Evolutionary conservation across 2,329 filamentous ascomycete species (phyloP).

Genomic region (Xylariaceae sp.): DNA sequence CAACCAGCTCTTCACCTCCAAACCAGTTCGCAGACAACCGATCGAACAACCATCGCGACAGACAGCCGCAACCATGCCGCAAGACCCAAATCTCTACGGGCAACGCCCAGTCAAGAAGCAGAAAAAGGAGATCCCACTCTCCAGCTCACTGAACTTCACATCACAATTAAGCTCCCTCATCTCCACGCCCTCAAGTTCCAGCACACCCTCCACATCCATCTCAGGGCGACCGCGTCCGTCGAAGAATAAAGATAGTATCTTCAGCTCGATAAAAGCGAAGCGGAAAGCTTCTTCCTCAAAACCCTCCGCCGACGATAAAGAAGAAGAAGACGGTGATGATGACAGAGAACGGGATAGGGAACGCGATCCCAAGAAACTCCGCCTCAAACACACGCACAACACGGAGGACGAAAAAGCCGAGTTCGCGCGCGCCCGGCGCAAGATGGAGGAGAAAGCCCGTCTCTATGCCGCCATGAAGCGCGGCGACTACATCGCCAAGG

Average conservation of each 20-base stretch:
- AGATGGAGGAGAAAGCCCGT: slow-evolving; percentile 85
- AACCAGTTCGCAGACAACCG: not conserved
- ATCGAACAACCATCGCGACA: not conserved
- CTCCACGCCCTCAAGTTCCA: slow-evolving; percentile 43
- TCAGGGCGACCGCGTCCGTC: slow-evolving; percentile 49
- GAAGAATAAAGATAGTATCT: slow-evolving; percentile 62
- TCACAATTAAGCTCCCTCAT: slow-evolving; percentile 82
- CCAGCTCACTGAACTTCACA: slow-evolving; percentile 76
- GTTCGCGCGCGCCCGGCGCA: slow-evolving; percentile 65
- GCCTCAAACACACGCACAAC: slow-evolving; percentile 48
- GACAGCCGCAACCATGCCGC: slow-evolving; percentile 42
- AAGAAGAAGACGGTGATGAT: not conserved
- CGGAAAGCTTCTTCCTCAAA: slow-evolving; percentile 32
- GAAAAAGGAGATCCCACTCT: slow-evolving; percentile 64
- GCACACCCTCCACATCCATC: slow-evolving; percentile 38
- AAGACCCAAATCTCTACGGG: slow-evolving; percentile 72
- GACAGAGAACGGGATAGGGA: not conserved
- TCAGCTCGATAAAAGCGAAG: slow-evolving; percentile 44
- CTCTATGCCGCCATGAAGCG: slow-evolving; percentile 86
- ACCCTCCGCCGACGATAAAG: slow-evolving; percentile 24
- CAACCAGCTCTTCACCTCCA: too few relatives aligned
- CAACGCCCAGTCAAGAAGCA: slow-evolving; percentile 64
- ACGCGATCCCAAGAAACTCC: slow-evolving; percentile 28
- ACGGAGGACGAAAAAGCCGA: slow-evolving; percentile 61
- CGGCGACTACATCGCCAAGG: slow-evolving; percentile 69